These are phyloP conservation scores for Phaffomyces antillensis DNA, from an alignment of 805 yeast genomes.

Conservation along the genomic window DNA sequence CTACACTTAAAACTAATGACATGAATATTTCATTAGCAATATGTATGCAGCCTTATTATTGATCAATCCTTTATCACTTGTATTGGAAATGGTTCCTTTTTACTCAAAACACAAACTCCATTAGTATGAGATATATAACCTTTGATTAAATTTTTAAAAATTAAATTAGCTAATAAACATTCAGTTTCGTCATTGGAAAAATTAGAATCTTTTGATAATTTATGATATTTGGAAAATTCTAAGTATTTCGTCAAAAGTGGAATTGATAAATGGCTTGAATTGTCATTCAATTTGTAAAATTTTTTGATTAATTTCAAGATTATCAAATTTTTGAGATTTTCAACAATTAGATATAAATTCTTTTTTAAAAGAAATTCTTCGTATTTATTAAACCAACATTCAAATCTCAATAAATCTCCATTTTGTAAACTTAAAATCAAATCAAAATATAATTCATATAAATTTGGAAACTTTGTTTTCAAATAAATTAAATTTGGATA, in stretches of 20 bases:
- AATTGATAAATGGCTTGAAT: constrained; percentile 28
- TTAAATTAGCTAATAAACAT: constrained; percentile 60
- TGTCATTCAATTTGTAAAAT: constrained; percentile 20
- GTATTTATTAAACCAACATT: constrained; percentile 34
- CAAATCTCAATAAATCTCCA: constrained; percentile 55
- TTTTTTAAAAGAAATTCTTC: constrained; percentile 47
- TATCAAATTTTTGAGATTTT: constrained; percentile 44
- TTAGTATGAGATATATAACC: constrained; percentile 80
- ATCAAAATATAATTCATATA: constrained; percentile 36
- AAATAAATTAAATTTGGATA: constrained; percentile 40
- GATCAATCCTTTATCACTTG: constrained; percentile 17
- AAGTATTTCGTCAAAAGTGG: constrained; percentile 38
- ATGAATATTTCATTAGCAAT: neutral
- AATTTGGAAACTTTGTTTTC: constrained; percentile 30
- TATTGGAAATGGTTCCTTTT: constrained; percentile 63
- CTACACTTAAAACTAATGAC: too few species aligned
- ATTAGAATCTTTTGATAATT: constrained; percentile 9
- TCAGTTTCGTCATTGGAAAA: constrained; percentile 49
- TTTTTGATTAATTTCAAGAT: constrained; percentile 43
- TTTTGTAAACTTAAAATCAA: constrained; percentile 24
- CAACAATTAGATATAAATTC: constrained; percentile 53
- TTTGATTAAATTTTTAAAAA: constrained; percentile 52
- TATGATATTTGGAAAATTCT: constrained; percentile 25
- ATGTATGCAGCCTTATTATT: too few species aligned
- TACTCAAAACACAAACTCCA: constrained; percentile 67